These are phyloP conservation scores for Beauveria medogensis DNA, from an alignment of 2,329 filamentous ascomycete genomes.

Conservation along the genomic window DNA sequence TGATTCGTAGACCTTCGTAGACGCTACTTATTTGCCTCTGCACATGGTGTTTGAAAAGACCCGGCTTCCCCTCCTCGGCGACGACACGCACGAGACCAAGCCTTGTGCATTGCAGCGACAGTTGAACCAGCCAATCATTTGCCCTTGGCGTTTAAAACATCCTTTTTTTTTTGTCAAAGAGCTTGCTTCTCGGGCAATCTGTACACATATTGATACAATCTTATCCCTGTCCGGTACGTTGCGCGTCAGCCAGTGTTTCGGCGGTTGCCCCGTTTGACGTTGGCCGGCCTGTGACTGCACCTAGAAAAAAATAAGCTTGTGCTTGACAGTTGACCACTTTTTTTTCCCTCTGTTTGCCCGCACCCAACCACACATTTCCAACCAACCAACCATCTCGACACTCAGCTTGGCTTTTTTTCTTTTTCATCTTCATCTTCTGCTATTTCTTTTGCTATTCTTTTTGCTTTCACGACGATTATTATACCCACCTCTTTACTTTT, in stretches of 20 bases:
- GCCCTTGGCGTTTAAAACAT: no score
- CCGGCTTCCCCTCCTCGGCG: no score
- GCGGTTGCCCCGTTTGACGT: neutral
- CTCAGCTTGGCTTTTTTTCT: neutral
- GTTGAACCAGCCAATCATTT: no score
- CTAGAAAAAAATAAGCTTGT: neutral
- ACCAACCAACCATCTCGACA: neutral
- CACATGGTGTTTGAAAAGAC: no score
- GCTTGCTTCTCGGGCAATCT: no score
- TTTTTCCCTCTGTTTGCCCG: neutral
- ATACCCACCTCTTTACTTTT: neutral
- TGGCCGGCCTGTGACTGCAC: neutral
- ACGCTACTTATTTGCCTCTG: no score
- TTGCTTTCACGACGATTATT: conserved; percentile 5
- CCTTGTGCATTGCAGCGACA: no score
- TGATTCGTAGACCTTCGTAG: no score
- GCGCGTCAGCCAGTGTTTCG: neutral
- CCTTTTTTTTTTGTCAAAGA: no score
- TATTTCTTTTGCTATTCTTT: neutral
- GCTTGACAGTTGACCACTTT: neutral
- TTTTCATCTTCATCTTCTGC: neutral
- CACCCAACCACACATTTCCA: neutral
- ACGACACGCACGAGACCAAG: no score
- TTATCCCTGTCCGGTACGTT: no score
- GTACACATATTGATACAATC: no score